Evolutionary conservation across 148 eudicot genomes (phyloP).

Genomic region (Rhododendron simsii): DNA sequence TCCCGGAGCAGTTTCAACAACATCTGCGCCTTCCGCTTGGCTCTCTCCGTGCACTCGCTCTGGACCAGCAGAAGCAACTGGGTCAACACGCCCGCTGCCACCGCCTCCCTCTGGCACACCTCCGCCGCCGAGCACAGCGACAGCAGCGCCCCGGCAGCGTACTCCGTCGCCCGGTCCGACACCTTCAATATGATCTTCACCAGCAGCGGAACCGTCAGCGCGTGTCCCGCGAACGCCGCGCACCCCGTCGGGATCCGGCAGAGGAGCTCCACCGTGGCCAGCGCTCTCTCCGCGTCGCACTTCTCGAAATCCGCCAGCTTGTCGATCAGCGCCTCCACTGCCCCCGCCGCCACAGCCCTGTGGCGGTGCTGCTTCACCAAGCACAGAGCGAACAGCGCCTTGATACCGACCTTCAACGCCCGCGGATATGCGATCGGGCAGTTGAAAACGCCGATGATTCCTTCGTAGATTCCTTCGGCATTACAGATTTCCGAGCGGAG

Average conservation of each 20-base stretch:
- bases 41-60: constrained; percentile 83
- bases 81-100: constrained; percentile 73
- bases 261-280: constrained; percentile 72
- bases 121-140: constrained; percentile 65
- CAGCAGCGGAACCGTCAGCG: constrained; percentile 58
- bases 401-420: constrained; percentile 62
- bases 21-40: constrained; percentile 76
- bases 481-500: constrained; percentile 38
- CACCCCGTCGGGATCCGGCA: constrained; percentile 73
- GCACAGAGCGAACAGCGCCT: constrained; percentile 72
- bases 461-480: constrained; percentile 49
- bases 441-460: constrained; percentile 44
- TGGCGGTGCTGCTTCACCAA: constrained; percentile 63
- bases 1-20: constrained; percentile 64
- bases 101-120: constrained; percentile 57
- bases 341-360: constrained; percentile 71
- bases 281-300: constrained; percentile 75
- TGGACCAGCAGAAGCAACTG: constrained; percentile 70
- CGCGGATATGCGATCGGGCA: constrained; percentile 45
- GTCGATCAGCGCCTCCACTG: constrained; percentile 52
- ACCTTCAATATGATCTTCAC: constrained; percentile 60
- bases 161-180: constrained; percentile 83
- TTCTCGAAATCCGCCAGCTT: constrained; percentile 63
- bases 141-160: constrained; percentile 74
- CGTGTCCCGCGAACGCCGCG: constrained; percentile 59